These are phyloP conservation scores for Trypanosoma cruzi DNA, from an alignment of 208 protist genomes.

Conservation along the genomic window DNA sequence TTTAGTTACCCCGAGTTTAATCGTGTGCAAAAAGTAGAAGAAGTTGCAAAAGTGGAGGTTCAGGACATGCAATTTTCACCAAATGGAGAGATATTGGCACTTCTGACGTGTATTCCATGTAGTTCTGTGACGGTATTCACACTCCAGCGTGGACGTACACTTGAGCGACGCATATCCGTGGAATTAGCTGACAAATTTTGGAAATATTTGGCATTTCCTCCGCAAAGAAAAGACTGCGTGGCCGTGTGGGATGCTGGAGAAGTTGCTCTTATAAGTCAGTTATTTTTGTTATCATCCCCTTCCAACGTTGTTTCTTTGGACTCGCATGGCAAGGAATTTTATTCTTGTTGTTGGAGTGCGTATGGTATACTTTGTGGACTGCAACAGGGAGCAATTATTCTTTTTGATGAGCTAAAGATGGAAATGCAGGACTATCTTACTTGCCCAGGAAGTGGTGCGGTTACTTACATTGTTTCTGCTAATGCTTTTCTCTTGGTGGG, in stretches of 20 bases:
- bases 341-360: slow-evolving; percentile 21
- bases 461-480: slow-evolving; percentile 14
- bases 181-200: slow-evolving; percentile 24
- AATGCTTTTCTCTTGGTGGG: slow-evolving; percentile 18
- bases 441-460: slow-evolving; percentile 8
- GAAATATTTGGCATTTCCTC: slow-evolving; percentile 27
- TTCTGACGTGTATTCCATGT: slow-evolving; percentile 44
- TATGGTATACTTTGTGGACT: slow-evolving; percentile 27
- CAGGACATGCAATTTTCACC: slow-evolving; percentile 54
- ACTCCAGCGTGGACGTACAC: slow-evolving; percentile 17
- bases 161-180: slow-evolving; percentile 19
- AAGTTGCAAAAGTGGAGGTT: slow-evolving; percentile 50
- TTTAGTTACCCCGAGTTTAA: slow-evolving; percentile 47
- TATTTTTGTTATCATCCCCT: background rate
- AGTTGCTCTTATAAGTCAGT: slow-evolving; percentile 26
- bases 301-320: slow-evolving; percentile 15
- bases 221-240: slow-evolving; percentile 21
- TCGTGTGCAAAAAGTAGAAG: slow-evolving; percentile 39
- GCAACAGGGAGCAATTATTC: slow-evolving; percentile 7
- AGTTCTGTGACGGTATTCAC: slow-evolving; percentile 41
- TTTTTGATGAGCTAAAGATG: slow-evolving; percentile 33
- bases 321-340: slow-evolving; percentile 15
- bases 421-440: slow-evolving; percentile 17
- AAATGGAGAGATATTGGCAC: slow-evolving; percentile 50
- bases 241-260: slow-evolving; percentile 26